Conservation (phyloP, 768 basidiomycete genomes). For the Hysterangium stoloniferum region DNA sequence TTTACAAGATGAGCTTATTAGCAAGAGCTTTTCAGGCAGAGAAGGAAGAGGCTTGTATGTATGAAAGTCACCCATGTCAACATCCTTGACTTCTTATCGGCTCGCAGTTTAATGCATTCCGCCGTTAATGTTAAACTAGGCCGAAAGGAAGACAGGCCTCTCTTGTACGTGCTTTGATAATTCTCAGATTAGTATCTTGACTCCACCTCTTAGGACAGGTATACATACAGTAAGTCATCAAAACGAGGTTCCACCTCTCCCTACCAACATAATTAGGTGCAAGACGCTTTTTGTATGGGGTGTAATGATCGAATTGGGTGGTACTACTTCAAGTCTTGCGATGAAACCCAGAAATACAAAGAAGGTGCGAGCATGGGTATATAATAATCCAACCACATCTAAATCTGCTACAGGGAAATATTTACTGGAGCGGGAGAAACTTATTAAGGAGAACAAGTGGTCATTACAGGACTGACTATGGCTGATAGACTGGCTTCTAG, state of each 20-base stretch:
- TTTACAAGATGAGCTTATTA: conserved; percentile 77
- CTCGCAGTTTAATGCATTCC: conserved; percentile 61
- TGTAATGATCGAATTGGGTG: conserved; percentile 76
- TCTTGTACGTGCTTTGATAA: conserved; percentile 40
- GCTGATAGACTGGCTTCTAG: too few species aligned
- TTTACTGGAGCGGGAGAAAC: conserved; percentile 68
- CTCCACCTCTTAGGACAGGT: conserved; percentile 4
- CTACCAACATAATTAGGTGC: conserved; percentile 32
- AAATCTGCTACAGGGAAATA: conserved; percentile 57
- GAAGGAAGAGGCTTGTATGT: conserved; percentile 78
- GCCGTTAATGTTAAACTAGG: conserved; percentile 71
- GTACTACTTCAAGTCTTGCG: conserved; percentile 76
- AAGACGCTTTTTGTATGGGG: conserved; percentile 71
- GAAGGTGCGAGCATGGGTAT: conserved; percentile 44
- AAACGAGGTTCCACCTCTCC: not conserved
- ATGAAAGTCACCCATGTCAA: not conserved
- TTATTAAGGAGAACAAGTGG: conserved; percentile 81
- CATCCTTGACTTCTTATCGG: not conserved
- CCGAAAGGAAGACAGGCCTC: conserved; percentile 61
- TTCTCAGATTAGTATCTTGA: not conserved
- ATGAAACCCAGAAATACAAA: conserved; percentile 76
- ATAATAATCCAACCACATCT: not conserved
- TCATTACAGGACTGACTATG: conserved; percentile 16
- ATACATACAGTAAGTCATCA: conserved; percentile 10
- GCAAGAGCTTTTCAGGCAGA: conserved; percentile 77